Base-by-base conservation (phyloP, 305 asterid genomes). In the Nicotiana rustica region DNA sequence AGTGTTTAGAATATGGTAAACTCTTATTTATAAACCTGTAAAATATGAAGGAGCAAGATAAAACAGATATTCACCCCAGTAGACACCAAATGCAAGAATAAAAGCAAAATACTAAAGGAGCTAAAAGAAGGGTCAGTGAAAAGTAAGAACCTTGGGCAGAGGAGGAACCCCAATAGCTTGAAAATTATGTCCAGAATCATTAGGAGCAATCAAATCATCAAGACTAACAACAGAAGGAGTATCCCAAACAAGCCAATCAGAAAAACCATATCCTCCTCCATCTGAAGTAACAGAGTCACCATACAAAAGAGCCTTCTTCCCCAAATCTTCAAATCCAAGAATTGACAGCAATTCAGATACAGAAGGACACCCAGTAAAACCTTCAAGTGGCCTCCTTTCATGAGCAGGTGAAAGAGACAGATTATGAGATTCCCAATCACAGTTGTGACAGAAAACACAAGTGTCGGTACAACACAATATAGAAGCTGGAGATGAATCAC, bases 101-200 rank as follows among this genome's bases (percentile, higher is more conserved):
- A 3, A 19, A 57, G 21, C 21, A 17, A 57, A 57, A 17, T 19
- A 57, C 8, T 57, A 1, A 57, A 59, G 25, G 25, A 59, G 25
- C 29, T 59, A 59, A 8, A 61, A 61, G 15, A 25, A 25, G 25
- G 38, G 15, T 8, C 5, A 4, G 31, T 52, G 31, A 44, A 47
- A 10, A 66, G 83, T 15, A n/a, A 59, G 49, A 71, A 96, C 99
- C 99, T 97, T 97, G 21, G 99, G 99, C 80, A 97, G 88, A 75
- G 98, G 97, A 81, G 99, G 98, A 38, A 97, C 96, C 0, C 96
- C 94, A 90, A 92, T 88, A 83, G 96, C 97, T 91, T 92, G 97
- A 86, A 92, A 95, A 87, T 81, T 83, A 82, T 69, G 95, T 1
- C 68, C 88, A 82, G 90, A 79, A 70, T 84, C 93, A 87, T 76